Evolutionary conservation across 2,329 filamentous ascomycete species (phyloP).

Genomic region (Pleoardoris graminearum): DNA sequence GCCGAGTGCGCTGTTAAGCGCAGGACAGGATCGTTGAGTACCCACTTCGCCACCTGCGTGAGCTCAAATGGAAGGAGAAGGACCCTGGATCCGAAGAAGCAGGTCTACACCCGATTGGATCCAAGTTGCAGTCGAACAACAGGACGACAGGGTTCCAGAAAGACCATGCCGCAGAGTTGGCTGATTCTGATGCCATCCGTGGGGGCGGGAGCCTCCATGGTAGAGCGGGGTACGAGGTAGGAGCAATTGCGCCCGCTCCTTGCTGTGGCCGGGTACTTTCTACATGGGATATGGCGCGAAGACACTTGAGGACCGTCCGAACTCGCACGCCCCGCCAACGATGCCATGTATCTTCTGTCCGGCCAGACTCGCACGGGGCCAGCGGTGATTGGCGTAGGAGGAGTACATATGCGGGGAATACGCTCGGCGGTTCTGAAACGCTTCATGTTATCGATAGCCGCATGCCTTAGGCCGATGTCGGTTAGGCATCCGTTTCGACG

Average conservation of each 20-base stretch:
- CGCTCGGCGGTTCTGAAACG: slow-evolving; percentile 26
- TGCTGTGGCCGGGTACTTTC: not conserved
- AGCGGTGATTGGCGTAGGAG: slow-evolving; percentile 20
- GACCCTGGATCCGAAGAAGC: slow-evolving; percentile 1
- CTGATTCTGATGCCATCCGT: not conserved
- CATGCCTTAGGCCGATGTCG: slow-evolving; percentile 14
- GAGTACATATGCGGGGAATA: slow-evolving; percentile 27
- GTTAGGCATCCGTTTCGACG: slow-evolving; percentile 23
- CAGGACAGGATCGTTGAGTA: not conserved
- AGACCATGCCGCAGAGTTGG: not conserved
- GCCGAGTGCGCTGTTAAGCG: too few species aligned
- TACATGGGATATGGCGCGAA: not conserved
- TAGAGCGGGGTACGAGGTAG: slow-evolving; percentile 7
- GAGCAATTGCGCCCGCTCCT: slow-evolving; percentile 4
- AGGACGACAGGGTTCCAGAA: not conserved
- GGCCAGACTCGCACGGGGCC: slow-evolving; percentile 7
- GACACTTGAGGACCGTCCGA: slow-evolving; percentile 6
- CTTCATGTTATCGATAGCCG: slow-evolving; percentile 19
- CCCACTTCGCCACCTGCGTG: not conserved
- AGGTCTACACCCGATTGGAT: not conserved
- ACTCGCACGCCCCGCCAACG: not conserved
- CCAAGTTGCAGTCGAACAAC: not conserved
- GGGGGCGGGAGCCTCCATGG: slow-evolving; percentile 2
- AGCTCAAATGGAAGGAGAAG: slow-evolving; percentile 17
- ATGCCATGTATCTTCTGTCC: too few species aligned